Evolutionary conservation across 2,329 filamentous ascomycete species (phyloP).

Genomic region (Botryotinia convoluta): DNA sequence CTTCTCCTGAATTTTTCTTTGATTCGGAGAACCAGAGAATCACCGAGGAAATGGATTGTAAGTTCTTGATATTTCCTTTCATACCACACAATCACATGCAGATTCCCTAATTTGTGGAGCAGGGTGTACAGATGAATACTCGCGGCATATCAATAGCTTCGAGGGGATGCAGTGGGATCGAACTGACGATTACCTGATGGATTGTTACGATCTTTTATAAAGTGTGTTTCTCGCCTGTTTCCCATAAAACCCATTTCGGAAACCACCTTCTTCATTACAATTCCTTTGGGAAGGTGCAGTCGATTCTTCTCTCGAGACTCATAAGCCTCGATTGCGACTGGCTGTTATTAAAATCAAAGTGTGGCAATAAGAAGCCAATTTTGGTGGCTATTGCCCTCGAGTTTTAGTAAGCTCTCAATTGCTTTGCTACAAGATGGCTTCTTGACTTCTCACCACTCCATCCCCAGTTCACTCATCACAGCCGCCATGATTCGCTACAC

Average conservation of each 20-base stretch:
- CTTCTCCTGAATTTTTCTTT: neutral
- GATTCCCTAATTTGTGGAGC: neutral
- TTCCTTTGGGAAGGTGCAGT: neutral
- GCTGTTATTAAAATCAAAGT: neutral
- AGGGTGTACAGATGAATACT: constrained; percentile 2
- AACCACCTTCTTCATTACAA: no score
- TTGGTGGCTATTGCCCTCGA: neutral
- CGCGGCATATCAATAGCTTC: neutral
- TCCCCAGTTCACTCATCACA: neutral
- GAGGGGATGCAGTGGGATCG: constrained; percentile 3
- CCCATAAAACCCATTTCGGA: neutral
- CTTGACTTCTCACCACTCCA: neutral
- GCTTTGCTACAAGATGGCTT: neutral
- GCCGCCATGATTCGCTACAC: neutral
- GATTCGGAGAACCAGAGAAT: neutral
- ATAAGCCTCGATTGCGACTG: neutral
- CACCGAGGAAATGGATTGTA: constrained; percentile 7
- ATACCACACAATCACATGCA: neutral
- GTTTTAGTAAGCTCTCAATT: neutral
- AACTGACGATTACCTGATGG: neutral
- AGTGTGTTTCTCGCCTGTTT: neutral
- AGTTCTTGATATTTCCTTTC: neutral
- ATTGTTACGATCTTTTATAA: neutral
- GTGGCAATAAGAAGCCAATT: neutral
- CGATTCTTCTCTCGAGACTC: neutral